Evolutionary conservation across 495 filamentous ascomycete genomes (phyloP).

Genomic region (Podospora pseudoanserina): DNA sequence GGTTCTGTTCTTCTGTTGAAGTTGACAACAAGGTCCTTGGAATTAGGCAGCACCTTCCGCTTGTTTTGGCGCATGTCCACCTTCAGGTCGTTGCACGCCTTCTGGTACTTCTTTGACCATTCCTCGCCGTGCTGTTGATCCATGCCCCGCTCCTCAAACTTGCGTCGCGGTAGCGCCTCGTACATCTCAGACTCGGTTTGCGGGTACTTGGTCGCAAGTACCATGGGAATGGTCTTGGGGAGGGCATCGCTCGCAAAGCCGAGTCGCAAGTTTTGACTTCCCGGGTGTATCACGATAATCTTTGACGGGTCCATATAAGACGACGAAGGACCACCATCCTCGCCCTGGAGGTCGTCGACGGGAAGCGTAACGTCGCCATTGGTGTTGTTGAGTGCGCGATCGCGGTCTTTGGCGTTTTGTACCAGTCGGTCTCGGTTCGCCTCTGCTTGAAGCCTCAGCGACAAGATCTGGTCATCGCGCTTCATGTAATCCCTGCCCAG

Average conservation of each 20-base stretch:
- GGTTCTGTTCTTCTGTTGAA: conserved; percentile 79
- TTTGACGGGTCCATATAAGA: conserved; percentile 72
- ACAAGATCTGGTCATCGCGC: conserved; percentile 92
- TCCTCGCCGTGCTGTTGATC: conserved; percentile 88
- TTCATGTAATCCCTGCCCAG: conserved; percentile 84
- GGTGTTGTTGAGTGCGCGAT: conserved; percentile 74
- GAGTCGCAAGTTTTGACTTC: conserved; percentile 93
- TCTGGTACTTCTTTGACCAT: conserved; percentile 71
- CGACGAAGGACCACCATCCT: conserved; percentile 55
- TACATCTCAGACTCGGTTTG: conserved; percentile 79
- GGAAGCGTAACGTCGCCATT: conserved; percentile 58
- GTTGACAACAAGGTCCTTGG: conserved; percentile 88
- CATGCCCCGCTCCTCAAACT: conserved; percentile 64
- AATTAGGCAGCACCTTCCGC: conserved; percentile 87
- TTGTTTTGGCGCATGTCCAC: conserved; percentile 88
- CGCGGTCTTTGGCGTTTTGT: conserved; percentile 77
- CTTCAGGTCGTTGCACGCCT: conserved; percentile 83
- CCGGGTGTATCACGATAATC: conserved; percentile 93
- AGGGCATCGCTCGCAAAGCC: conserved; percentile 91
- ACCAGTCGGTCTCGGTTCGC: conserved; percentile 74
- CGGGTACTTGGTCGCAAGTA: conserved; percentile 71
- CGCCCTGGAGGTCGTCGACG: conserved; percentile 55
- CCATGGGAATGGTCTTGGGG: conserved; percentile 91
- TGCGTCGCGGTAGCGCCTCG: conserved; percentile 83
- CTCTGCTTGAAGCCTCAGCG: conserved; percentile 80